Base-by-base conservation (phyloP, 2,329 filamentous ascomycete species). In the Fusarium staphyleae region DNA sequence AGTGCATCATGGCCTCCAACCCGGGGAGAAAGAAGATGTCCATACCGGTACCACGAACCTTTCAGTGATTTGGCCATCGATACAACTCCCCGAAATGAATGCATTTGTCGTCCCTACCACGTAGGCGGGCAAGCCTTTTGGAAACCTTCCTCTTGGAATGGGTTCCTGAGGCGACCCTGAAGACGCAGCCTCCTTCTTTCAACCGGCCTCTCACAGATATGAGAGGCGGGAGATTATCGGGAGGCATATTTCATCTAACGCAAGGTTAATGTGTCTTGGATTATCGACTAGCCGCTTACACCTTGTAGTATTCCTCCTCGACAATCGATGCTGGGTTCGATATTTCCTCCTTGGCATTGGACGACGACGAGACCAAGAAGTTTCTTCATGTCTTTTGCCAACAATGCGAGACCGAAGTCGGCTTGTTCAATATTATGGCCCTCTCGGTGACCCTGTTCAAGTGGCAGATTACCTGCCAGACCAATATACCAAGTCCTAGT, bases 81-180 rank as follows among this genome's bases (percentile, higher is more conserved):
- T 88, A 88, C 85, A 85, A 82, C 75, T 84, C 79, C 84, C 86
- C 85, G 68, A 88, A 65, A 88, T 71, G 54, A 75, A 84, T 43
- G 60, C 55, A 47, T 60, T 47, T 51, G 61, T 68, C 62, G 55
- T 66, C 48, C 62, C 63, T 57, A 52, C 41, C 29, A 36, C 37
- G 49, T 66, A 67, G 65, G 63, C 62, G 62, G 60, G 50, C 22
- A 51, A 43, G 35, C 22, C 56, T 41, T 22, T 33, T 54, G 52
- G 66, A 71, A 75, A 67, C 72, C 79, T 80, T 76, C 72, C 65
- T 51, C 50, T 30, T 32, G 40, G 67, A 74, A 75, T 61, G 79
- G 81, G 79, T 78, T 78, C 62, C 58, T 62, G 44, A 40, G 56
- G 48, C 34, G 32, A 45, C 52, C 50, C 62, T 69, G 67, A 61